Evolutionary conservation across 345 rosid genomes (phyloP).

Genomic region (Pugionium cornutum): DNA sequence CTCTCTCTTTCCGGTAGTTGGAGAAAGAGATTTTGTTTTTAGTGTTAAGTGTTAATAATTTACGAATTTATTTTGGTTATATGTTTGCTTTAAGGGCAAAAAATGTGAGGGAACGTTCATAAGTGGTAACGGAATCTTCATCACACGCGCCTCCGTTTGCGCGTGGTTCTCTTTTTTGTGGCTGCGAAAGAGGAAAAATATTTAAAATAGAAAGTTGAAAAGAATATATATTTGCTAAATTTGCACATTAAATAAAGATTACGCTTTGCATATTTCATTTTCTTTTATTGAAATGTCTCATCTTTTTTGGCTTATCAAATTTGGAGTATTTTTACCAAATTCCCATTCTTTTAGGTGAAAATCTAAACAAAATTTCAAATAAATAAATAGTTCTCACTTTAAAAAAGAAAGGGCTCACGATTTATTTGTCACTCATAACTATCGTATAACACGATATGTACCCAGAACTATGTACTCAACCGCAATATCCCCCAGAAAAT

Average conservation of each 20-base stretch:
- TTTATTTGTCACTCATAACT: too few species aligned
- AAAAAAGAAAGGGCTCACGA: too few species aligned
- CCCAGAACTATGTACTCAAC: too few species aligned
- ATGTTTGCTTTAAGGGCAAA: slow-evolving; percentile 16
- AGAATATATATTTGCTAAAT: slow-evolving; percentile 15
- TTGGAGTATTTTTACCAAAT: too few species aligned
- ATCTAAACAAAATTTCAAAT: too few species aligned
- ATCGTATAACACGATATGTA: too few species aligned
- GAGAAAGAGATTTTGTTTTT: slow-evolving; percentile 30
- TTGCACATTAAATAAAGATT: slow-evolving; percentile 6
- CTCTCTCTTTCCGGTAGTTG: slow-evolving; percentile 42
- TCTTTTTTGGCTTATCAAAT: too few species aligned
- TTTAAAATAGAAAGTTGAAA: neutral
- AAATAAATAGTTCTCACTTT: too few species aligned
- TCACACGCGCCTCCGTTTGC: slow-evolving; percentile 33
- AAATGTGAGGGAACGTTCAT: neutral
- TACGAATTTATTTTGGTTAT: neutral
- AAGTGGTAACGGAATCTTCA: slow-evolving; percentile 18
- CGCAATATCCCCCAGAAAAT: too few species aligned
- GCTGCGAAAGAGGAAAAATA: neutral
- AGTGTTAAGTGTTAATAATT: neutral
- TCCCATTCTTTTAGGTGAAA: too few species aligned
- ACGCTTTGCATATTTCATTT: too few species aligned
- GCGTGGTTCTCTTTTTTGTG: slow-evolving; percentile 23
- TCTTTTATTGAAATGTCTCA: too few species aligned